Evolutionary conservation across 2,329 filamentous ascomycete genomes (phyloP).

Genomic region (Davidsoniella virescens): DNA sequence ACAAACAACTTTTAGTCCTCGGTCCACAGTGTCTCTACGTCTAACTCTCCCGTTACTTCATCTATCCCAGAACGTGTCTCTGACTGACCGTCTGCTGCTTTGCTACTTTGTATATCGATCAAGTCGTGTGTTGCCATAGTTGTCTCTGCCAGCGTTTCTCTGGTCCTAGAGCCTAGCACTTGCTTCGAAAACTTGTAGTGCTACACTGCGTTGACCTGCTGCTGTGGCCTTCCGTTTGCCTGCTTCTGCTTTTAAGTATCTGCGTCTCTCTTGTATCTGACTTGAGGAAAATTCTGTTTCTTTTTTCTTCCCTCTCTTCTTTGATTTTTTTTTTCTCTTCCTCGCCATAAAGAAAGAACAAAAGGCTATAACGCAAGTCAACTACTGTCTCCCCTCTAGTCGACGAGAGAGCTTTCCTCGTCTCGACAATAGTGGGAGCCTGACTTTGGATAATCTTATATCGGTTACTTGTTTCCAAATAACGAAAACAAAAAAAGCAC

Average conservation of each 20-base stretch:
- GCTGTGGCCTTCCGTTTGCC: neutral
- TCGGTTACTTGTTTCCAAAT: neutral
- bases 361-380: too few relatives aligned
- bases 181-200: too few relatives aligned
- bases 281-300: neutral
- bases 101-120: neutral
- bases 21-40: too few relatives aligned
- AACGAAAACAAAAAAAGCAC: neutral
- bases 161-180: neutral
- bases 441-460: neutral
- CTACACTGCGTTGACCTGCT: neutral
- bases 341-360: neutral
- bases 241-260: neutral
- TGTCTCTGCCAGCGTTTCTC: neutral
- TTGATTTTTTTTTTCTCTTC: neutral
- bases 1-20: too few relatives aligned
- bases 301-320: neutral
- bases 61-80: too few relatives aligned
- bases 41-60: too few relatives aligned
- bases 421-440: too few relatives aligned
- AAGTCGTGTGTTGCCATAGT: too few relatives aligned
- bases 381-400: too few relatives aligned
- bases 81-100: too few relatives aligned
- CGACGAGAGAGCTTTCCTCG: too few relatives aligned
- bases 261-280: neutral